Evolutionary conservation across 148 eudicot genomes (phyloP).

Genomic region (Oxyria digyna): DNA sequence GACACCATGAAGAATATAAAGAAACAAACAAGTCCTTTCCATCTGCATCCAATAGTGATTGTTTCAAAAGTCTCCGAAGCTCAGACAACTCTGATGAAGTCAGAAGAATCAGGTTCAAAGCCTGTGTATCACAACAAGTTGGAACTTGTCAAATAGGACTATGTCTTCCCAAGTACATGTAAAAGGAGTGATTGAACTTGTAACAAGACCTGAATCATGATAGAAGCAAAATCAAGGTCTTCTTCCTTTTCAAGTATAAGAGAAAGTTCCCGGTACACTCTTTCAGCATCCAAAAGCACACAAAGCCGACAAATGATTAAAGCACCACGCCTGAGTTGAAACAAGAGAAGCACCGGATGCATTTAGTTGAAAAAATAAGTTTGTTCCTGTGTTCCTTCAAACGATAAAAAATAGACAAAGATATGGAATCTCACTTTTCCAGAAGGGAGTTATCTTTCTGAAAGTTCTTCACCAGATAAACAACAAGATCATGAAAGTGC

Average conservation of each 20-base stretch:
- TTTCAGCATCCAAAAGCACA: constrained; percentile 86
- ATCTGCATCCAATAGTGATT: constrained; percentile 47
- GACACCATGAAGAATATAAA: constrained; percentile 90
- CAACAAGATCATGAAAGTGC: constrained; percentile 72
- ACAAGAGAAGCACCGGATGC: constrained; percentile 6
- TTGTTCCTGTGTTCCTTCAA: background rate
- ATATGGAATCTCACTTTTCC: constrained; percentile 54
- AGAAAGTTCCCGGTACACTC: constrained; percentile 81
- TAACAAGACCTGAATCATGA: constrained; percentile 87
- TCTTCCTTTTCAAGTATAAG: constrained; percentile 65
- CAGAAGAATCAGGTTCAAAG: constrained; percentile 84
- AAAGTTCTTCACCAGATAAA: constrained; percentile 59
- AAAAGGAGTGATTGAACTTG: background rate
- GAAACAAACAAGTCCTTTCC: constrained; percentile 83
- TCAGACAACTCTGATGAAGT: constrained; percentile 84
- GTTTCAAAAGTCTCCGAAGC: constrained; percentile 77
- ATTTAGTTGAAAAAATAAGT: background rate
- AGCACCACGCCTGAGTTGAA: constrained; percentile 76
- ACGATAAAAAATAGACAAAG: background rate
- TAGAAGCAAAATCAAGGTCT: constrained; percentile 90
- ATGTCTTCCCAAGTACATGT: background rate
- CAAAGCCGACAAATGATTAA: constrained; percentile 85
- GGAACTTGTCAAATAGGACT: background rate
- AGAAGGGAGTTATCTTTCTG: constrained; percentile 64
- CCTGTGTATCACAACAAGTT: constrained; percentile 38